Conservation (phyloP, 495 filamentous ascomycete species). For the Glonium stellatum region DNA sequence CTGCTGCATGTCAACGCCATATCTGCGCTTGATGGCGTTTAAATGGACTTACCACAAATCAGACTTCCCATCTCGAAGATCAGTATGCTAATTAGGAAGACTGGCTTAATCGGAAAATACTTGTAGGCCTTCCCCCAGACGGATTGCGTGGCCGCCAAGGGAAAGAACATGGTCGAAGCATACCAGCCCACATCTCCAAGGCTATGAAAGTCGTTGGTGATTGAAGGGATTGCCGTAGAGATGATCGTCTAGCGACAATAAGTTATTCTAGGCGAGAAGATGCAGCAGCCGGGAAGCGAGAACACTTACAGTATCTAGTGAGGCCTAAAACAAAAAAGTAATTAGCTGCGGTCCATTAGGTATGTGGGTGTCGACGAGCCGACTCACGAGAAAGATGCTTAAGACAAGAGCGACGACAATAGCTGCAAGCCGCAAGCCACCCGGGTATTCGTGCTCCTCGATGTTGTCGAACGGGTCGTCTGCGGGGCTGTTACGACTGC, state of each 20-base stretch:
- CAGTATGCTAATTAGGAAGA: conserved; percentile 18
- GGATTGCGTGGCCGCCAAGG: conserved; percentile 26
- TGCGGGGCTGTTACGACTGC: no score
- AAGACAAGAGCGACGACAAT: not conserved
- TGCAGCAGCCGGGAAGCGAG: not conserved
- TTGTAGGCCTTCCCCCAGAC: conserved; percentile 30
- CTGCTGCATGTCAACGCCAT: no score
- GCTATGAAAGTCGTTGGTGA: conserved; percentile 25
- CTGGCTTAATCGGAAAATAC: conserved; percentile 24
- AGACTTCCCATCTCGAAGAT: conserved; percentile 27
- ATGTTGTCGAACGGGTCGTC: no score
- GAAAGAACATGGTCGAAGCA: conserved; percentile 26
- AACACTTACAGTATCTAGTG: not conserved
- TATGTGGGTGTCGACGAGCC: no score
- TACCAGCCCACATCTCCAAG: conserved; percentile 36
- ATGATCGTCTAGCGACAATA: conserved; percentile 19
- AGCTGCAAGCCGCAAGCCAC: not conserved
- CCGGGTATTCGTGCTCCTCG: not conserved
- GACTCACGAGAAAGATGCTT: not conserved
- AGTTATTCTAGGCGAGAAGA: not conserved
- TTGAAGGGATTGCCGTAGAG: conserved; percentile 28
- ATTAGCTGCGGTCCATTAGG: no score
- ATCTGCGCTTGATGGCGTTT: no score
- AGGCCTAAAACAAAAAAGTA: no score
- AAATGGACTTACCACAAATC: no score